Conservation (phyloP, 441 rosid genomes). For the Eruca vesicaria region DNA sequence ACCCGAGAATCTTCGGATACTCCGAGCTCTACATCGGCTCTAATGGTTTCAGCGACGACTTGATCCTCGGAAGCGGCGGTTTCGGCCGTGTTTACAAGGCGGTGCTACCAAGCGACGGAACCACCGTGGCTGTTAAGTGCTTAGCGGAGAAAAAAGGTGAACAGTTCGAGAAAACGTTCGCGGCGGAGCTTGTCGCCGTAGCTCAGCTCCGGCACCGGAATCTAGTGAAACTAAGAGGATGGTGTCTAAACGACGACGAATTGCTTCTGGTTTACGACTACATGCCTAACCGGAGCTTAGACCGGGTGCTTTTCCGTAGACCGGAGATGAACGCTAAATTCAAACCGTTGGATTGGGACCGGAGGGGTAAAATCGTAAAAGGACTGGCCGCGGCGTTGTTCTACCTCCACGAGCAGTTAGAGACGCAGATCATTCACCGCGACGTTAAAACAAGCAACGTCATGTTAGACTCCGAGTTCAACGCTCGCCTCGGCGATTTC, state of each 20-base stretch:
- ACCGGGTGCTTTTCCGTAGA: conserved; percentile 70
- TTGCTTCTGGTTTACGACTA: conserved; percentile 85
- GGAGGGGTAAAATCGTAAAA: conserved; percentile 54
- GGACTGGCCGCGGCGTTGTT: conserved; percentile 84
- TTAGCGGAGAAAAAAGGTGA: conserved; percentile 88
- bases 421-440: conserved; percentile 89
- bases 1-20: conserved; percentile 86
- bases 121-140: conserved; percentile 85
- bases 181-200: conserved; percentile 85
- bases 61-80: conserved; percentile 90
- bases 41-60: conserved; percentile 64
- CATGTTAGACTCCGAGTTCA: conserved; percentile 82
- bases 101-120: conserved; percentile 79
- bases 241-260: conserved; percentile 86
- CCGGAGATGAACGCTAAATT: conserved; percentile 41
- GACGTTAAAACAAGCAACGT: conserved; percentile 95
- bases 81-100: conserved; percentile 84
- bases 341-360: conserved; percentile 60
- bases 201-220: conserved; percentile 94
- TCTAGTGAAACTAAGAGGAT: conserved; percentile 81
- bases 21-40: conserved; percentile 91
- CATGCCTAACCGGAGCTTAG: conserved; percentile 95
- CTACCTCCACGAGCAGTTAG: conserved; percentile 88
- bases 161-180: conserved; percentile 87
- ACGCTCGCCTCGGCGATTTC: conserved; percentile 86